Conservation (phyloP, 2,329 filamentous ascomycete genomes). For the Paracoccidioides lutzii region DNA sequence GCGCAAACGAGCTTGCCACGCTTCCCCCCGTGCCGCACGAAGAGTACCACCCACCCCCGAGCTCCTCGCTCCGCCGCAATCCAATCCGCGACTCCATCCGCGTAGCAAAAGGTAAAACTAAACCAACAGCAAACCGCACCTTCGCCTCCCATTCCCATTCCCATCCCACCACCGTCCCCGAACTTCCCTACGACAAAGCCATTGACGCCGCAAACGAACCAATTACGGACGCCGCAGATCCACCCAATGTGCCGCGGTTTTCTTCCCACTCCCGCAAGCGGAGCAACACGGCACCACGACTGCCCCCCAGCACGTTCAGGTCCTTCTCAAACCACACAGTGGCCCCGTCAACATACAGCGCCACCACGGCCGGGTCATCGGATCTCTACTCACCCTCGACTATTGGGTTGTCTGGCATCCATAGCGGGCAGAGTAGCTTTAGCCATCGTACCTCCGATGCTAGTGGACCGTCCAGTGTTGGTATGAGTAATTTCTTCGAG, state of each 20-base stretch:
- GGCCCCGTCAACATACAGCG: conserved; percentile 35
- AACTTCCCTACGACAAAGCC: conserved; percentile 19
- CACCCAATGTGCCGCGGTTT: conserved; percentile 42
- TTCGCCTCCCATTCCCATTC: conserved; percentile 22
- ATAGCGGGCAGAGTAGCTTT: conserved; percentile 30
- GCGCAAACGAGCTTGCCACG: conserved; percentile 58
- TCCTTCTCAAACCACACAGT: conserved; percentile 51
- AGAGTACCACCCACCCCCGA: conserved; percentile 26
- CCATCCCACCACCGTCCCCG: conserved; percentile 22
- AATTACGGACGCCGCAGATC: conserved; percentile 32
- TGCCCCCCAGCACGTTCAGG: conserved; percentile 56
- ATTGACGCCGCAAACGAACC: conserved; percentile 17
- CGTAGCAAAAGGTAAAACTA: conserved; percentile 61
- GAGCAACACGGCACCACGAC: conserved; percentile 71
- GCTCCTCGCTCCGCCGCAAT: conserved; percentile 40
- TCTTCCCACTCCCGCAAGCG: conserved; percentile 65
- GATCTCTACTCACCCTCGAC: conserved; percentile 39
- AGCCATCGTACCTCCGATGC: conserved; percentile 42
- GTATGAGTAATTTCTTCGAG: conserved; percentile 58
- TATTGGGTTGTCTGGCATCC: conserved; percentile 14
- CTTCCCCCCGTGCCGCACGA: conserved; percentile 41
- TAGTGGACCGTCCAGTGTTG: conserved; percentile 35
- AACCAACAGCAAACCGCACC: conserved; percentile 32
- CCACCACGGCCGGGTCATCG: conserved; percentile 46
- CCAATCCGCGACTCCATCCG: conserved; percentile 80